Evolutionary conservation across 1,284 basidiomycete species (phyloP).

Genomic region (Ustilago esculenta): DNA sequence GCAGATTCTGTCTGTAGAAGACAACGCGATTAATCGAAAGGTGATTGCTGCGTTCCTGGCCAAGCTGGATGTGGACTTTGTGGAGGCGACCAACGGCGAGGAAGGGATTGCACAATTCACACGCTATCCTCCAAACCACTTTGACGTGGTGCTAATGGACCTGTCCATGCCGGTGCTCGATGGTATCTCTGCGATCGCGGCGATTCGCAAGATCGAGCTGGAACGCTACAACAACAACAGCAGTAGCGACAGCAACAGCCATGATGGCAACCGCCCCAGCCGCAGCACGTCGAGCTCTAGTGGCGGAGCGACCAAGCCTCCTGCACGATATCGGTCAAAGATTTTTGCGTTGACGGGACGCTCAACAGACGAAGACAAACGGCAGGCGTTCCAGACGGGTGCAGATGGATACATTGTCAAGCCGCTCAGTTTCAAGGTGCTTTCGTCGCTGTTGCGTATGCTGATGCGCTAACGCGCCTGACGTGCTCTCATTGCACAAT

Average conservation of each 20-base stretch:
- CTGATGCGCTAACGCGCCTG: constrained; percentile 30
- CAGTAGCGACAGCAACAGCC: constrained; percentile 10
- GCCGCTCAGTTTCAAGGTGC: constrained; percentile 53
- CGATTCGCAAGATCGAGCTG: constrained; percentile 82
- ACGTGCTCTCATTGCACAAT: background rate
- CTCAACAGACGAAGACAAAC: constrained; percentile 90
- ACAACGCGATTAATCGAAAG: constrained; percentile 61
- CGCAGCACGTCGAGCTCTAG: background rate
- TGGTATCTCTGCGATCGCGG: constrained; percentile 81
- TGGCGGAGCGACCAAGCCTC: constrained; percentile 9
- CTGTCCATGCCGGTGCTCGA: constrained; percentile 92
- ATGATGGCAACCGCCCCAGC: background rate
- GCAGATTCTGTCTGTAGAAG: constrained; percentile 59
- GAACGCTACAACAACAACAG: constrained; percentile 64
- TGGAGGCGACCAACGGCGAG: constrained; percentile 56
- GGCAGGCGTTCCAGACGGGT: constrained; percentile 87
- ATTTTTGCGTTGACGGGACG: constrained; percentile 92
- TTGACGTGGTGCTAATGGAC: constrained; percentile 72
- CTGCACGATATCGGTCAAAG: constrained; percentile 68
- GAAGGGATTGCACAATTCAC: constrained; percentile 54
- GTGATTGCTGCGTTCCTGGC: constrained; percentile 53
- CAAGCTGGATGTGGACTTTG: constrained; percentile 49
- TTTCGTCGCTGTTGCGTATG: constrained; percentile 48
- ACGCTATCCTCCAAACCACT: constrained; percentile 41
- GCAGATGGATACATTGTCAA: constrained; percentile 88